Conservation (phyloP, 306 rosid species). For the Trifolium fragiferum region DNA sequence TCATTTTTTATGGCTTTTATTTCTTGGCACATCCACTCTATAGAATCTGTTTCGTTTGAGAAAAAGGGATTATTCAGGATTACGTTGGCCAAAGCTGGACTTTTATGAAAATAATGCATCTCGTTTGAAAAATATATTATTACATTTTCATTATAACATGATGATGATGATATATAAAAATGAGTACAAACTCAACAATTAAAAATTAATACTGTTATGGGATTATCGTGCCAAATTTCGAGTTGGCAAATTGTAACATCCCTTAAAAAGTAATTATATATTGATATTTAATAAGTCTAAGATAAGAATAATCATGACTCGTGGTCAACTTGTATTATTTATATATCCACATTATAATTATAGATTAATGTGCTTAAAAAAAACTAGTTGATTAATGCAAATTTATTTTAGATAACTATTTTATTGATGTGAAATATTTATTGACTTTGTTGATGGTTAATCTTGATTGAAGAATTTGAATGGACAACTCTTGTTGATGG, state of each 20-base stretch:
- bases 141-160: slow-evolving; percentile 4
- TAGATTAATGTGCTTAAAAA: too few relatives aligned
- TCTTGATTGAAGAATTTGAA: too few relatives aligned
- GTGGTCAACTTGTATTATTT: slow-evolving; percentile 45
- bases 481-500: too few relatives aligned
- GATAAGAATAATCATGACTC: not conserved
- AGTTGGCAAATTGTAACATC: slow-evolving; percentile 31
- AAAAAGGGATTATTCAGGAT: slow-evolving; percentile 17
- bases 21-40: slow-evolving; percentile 11
- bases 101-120: not conserved
- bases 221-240: slow-evolving; percentile 23
- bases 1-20: not conserved
- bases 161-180: not conserved
- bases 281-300: slow-evolving; percentile 1
- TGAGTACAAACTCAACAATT: slow-evolving; percentile 1
- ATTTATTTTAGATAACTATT: too few relatives aligned
- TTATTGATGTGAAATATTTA: too few relatives aligned
- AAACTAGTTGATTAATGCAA: too few relatives aligned
- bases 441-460: too few relatives aligned
- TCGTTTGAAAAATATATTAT: not conserved
- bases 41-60: slow-evolving; percentile 19
- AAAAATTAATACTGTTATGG: not conserved
- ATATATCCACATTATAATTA: too few relatives aligned
- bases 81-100: not conserved
- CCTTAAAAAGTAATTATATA: slow-evolving; percentile 2